Evolutionary conservation across 192 early-diverging fungal species (phyloP).

Genomic region (Backusella australiensis): DNA sequence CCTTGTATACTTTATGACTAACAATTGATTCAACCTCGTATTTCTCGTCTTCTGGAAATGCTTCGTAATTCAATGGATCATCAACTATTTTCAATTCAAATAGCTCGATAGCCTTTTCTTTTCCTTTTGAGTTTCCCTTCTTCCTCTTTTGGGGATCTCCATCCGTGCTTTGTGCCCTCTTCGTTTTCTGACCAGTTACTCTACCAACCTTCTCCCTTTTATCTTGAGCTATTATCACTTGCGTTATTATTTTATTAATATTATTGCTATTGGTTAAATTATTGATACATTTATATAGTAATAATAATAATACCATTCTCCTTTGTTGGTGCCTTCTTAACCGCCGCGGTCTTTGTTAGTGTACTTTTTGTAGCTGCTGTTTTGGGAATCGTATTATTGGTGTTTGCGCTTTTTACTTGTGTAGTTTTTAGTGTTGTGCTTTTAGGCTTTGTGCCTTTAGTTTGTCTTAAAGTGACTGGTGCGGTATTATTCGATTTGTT

Average conservation of each 20-base stretch:
- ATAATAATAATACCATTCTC: neutral
- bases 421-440: neutral
- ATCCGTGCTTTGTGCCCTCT: neutral
- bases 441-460: neutral
- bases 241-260: neutral
- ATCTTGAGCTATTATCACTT: neutral
- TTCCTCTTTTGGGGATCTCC: neutral
- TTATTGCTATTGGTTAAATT: neutral
- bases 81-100: neutral
- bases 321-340: neutral
- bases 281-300: neutral
- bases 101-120: neutral
- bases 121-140: neutral
- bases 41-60: neutral
- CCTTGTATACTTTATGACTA: constrained; percentile 4
- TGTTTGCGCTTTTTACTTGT: neutral
- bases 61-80: neutral
- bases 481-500: neutral
- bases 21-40: constrained; percentile 11
- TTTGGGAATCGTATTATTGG: neutral
- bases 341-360: neutral
- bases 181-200: neutral
- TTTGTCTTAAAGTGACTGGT: neutral
- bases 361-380: neutral
- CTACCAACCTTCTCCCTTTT: neutral